phyloP scores from a whole-genome alignment of 2,329 filamentous ascomycete species.

The Beauveria australis region DNA sequence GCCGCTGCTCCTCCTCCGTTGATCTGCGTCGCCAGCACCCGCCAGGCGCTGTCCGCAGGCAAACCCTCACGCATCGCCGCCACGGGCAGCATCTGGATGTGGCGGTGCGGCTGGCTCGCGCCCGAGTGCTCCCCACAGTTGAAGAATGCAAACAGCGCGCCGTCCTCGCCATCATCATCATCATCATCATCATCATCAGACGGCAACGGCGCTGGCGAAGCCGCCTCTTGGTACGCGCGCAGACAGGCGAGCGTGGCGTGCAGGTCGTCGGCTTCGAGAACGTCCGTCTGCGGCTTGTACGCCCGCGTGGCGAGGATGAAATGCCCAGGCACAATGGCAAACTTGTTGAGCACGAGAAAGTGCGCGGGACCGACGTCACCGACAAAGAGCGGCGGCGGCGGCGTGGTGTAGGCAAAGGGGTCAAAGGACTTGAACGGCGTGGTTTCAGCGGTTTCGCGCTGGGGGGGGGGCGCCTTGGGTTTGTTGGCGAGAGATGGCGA shows the following conservation, averaged over 20 bases:
- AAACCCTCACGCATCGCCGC: constrained; percentile 52
- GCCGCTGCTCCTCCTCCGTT: constrained; percentile 14
- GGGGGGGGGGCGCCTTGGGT: constrained; percentile 40
- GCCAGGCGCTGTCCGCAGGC: constrained; percentile 31
- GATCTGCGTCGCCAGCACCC: constrained; percentile 37
- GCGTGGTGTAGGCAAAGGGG: constrained; percentile 54
- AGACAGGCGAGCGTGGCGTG: constrained; percentile 55
- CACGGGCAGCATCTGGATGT: constrained; percentile 63
- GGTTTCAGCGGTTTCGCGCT: constrained; percentile 16
- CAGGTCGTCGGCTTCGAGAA: constrained; percentile 54
- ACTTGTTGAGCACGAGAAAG: constrained; percentile 66
- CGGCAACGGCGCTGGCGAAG: neutral
- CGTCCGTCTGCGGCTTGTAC: constrained; percentile 55
- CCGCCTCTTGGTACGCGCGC: constrained; percentile 37
- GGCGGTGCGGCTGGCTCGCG: constrained; percentile 63
- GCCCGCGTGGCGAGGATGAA: constrained; percentile 62
- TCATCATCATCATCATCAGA: too few relatives aligned
- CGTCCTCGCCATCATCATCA: constrained; percentile 16
- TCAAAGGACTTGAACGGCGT: constrained; percentile 39
- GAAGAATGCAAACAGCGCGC: constrained; percentile 55
- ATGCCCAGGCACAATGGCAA: constrained; percentile 61
- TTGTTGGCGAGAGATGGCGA: constrained; percentile 62
- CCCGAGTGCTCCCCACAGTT: constrained; percentile 62
- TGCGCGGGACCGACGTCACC: constrained; percentile 45
- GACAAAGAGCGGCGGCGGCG: constrained; percentile 44